Evolutionary conservation across 441 rosid genomes (phyloP), one percentile per base, ranked within the genome.

Genomic region (Mallotus repandus): DNA sequence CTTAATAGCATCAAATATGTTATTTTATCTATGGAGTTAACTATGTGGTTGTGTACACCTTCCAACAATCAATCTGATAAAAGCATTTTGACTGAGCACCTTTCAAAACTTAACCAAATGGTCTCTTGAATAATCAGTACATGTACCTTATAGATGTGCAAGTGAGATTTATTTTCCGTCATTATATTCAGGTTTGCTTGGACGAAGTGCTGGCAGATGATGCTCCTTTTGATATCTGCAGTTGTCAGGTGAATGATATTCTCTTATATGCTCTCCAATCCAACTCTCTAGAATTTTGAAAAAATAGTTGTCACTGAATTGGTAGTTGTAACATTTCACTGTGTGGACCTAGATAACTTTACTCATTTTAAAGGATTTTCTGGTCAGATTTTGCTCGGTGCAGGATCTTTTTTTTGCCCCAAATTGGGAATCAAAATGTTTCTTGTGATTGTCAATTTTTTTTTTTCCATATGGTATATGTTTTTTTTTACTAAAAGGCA

Each of bases 221-320:
- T 88, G 96, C 90, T 14, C 99, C 97, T 75, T 93, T 96, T 78
- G 98, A 96, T 83, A 83, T 91, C 70, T 90, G 95, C 88, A 93
- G 98, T 84, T 96, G 99, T 84, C 97, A 96, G 94, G 98, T 91
- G 75, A 81, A 60, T 79, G 32, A 53, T 35, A 7, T 62, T 61
- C n/a, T 14, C 21, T 29, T 70, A 58, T 9, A 9, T 63, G 29
- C 9, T 43, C 9, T 63, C 29, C 11, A 43, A 11, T 63, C 32
- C 49, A 4, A 11, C 45, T 63, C 2, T 63, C 25, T 9, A 43
- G 13, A 56, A 56, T 11, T 21, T 56, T 69, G 8, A 6, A 69
- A 21, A 19, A n/a, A 9, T 43, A 43, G 46, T 43, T 49, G n/a
- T 43, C n/a, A 60, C 38, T 25, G 63, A 54, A 62, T 50, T 16